Conservation (phyloP, 495 filamentous ascomycete species). For the Astrothelium subdiscretum region DNA sequence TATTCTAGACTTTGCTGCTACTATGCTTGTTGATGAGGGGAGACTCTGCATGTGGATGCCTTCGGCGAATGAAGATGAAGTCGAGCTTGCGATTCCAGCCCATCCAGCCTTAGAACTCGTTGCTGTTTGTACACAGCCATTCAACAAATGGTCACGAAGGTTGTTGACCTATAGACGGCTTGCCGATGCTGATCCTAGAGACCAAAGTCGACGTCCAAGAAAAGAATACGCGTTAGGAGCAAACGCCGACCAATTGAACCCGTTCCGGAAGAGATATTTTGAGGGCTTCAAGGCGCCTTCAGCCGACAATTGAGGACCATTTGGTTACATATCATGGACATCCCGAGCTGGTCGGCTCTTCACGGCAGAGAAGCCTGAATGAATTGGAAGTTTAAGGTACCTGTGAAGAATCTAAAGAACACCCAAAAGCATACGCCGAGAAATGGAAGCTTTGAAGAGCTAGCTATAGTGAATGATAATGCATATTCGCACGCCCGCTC, state of each 20-base stretch:
- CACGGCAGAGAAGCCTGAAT: too few relatives aligned
- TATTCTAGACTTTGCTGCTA: constrained; percentile 69
- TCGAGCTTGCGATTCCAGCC: constrained; percentile 62
- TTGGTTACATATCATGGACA: too few relatives aligned
- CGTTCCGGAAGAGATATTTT: constrained; percentile 16
- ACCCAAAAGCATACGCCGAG: too few relatives aligned
- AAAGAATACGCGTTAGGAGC: background rate
- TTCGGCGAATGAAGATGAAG: constrained; percentile 64
- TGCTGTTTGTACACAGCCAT: constrained; percentile 68
- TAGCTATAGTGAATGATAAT: too few relatives aligned
- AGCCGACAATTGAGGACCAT: background rate
- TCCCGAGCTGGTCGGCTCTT: too few relatives aligned
- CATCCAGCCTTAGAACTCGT: constrained; percentile 70
- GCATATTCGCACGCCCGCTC: too few relatives aligned
- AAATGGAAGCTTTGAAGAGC: too few relatives aligned
- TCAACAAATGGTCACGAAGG: constrained; percentile 82
- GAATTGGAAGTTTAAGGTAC: background rate
- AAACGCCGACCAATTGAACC: constrained; percentile 23
- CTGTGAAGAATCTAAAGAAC: background rate
- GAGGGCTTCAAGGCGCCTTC: constrained; percentile 5
- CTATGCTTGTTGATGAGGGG: constrained; percentile 69
- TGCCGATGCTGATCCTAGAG: constrained; percentile 45
- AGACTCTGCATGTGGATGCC: constrained; percentile 96
- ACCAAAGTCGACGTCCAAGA: background rate
- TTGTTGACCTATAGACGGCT: constrained; percentile 75